Conservation (phyloP, 176 grass and related monocot genomes). For the Triticum monococcum region DNA sequence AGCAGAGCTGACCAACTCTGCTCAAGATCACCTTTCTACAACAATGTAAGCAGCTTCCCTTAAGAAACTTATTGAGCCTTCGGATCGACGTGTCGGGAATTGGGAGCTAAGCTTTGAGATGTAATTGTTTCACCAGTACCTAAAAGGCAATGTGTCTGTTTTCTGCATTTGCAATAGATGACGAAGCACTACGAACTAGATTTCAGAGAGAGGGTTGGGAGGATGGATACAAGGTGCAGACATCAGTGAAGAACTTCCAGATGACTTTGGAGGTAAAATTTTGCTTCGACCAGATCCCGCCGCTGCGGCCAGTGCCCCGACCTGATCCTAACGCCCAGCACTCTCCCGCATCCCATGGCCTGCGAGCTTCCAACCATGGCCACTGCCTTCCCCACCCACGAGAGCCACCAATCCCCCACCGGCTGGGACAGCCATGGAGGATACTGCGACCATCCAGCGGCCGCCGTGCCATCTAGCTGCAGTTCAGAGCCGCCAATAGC, state of each 20-base stretch:
- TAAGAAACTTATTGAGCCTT: not conserved
- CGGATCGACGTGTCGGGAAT: not conserved
- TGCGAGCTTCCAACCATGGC: too few species aligned
- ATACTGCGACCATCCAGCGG: too few species aligned
- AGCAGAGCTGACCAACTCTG: constrained; percentile 55
- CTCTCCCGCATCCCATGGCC: too few species aligned
- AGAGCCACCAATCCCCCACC: too few species aligned
- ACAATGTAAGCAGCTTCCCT: constrained; percentile 45
- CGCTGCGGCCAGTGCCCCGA: too few species aligned
- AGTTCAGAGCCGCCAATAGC: too few species aligned
- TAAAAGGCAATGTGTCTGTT: not conserved
- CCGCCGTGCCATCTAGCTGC: too few species aligned
- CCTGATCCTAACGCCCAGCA: too few species aligned
- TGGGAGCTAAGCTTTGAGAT: not conserved
- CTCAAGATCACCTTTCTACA: constrained; percentile 84
- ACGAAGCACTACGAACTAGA: constrained; percentile 82
- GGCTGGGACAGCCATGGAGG: too few species aligned
- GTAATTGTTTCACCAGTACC: not conserved
- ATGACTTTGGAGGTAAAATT: constrained; percentile 67
- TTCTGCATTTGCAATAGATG: constrained; percentile 35
- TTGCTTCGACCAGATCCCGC: too few species aligned
- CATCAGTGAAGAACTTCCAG: constrained; percentile 97
- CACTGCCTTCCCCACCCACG: too few species aligned
- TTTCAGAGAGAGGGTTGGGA: constrained; percentile 88
- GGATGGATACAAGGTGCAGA: constrained; percentile 78